Percentiles rank a stretch among this genome's conserved stretches.
Conservation (phyloP, 78 protist genomes). For the Dictyostelium citrinum region DNA sequence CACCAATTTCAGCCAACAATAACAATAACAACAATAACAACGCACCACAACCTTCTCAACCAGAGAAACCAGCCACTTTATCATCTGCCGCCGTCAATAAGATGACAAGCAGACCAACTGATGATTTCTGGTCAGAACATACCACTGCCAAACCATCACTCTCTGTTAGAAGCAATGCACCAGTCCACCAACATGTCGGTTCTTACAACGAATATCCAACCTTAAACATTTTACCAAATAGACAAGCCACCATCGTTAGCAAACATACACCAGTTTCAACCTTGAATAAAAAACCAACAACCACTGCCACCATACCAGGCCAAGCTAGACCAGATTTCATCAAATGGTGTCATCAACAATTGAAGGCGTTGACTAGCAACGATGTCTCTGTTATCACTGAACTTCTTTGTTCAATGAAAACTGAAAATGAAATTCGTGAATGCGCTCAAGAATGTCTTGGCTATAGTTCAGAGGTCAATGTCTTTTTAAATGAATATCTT, state of each 20-base stretch:
- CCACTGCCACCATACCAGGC: background rate
- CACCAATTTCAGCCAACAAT: background rate
- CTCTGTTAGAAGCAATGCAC: conserved; percentile 12
- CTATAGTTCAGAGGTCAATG: conserved; percentile 25
- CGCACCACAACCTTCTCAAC: background rate
- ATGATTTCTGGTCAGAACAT: conserved; percentile 22
- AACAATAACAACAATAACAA: background rate
- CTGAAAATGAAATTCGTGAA: conserved; percentile 68
- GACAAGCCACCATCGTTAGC: conserved; percentile 20
- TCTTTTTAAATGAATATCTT: conserved; percentile 55
- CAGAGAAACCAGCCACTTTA: background rate
- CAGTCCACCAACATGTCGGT: background rate
- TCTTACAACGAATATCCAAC: conserved; percentile 13
- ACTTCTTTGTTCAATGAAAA: conserved; percentile 36
- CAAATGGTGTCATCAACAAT: conserved; percentile 74
- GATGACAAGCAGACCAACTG: background rate
- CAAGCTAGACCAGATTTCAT: conserved; percentile 62
- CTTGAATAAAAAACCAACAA: background rate
- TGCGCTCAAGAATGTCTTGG: conserved; percentile 67
- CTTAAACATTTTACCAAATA: conserved; percentile 34
- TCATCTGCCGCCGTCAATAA: background rate
- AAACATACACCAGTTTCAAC: background rate
- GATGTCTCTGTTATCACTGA: conserved; percentile 64
- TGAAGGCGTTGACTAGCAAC: conserved; percentile 58
- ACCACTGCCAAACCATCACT: conserved; percentile 11